phyloP scores from a whole-genome alignment of 2,329 filamentous ascomycete species.

The Colletotrichum sp. region DNA sequence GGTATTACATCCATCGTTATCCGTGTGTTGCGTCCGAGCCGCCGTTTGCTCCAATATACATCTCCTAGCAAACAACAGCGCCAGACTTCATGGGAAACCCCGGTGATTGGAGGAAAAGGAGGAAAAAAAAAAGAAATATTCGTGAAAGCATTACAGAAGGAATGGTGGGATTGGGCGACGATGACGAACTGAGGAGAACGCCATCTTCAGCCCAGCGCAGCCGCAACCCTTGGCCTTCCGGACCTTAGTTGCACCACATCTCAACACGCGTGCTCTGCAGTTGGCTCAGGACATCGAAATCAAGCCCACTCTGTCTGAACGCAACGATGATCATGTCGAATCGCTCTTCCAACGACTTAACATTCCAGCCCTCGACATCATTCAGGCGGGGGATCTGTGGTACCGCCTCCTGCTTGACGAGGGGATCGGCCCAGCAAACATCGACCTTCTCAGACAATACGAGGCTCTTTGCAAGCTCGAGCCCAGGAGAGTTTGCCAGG shows the following conservation, averaged over 20 bases:
- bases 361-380: slow-evolving; percentile 41
- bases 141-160: not conserved
- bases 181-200: not conserved
- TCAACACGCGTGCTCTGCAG: slow-evolving; percentile 40
- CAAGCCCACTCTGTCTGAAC: slow-evolving; percentile 45
- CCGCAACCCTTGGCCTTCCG: not conserved
- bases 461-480: slow-evolving; percentile 44
- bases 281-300: slow-evolving; percentile 41
- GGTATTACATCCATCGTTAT: slow-evolving; percentile 4
- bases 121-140: not conserved
- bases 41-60: slow-evolving; percentile 1
- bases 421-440: slow-evolving; percentile 49
- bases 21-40: not conserved
- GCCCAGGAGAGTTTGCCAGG: slow-evolving; percentile 51
- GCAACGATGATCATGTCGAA: slow-evolving; percentile 51
- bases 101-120: not conserved
- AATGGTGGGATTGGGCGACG: not conserved
- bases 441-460: slow-evolving; percentile 39
- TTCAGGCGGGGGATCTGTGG: slow-evolving; percentile 42
- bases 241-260: slow-evolving; percentile 38
- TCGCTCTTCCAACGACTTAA: slow-evolving; percentile 32
- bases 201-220: not conserved
- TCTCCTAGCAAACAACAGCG: not conserved
- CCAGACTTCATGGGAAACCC: not conserved
- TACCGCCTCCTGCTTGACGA: slow-evolving; percentile 46